phyloP scores from a whole-genome alignment of 306 rosid species.

The Styphnolobium japonicum region DNA sequence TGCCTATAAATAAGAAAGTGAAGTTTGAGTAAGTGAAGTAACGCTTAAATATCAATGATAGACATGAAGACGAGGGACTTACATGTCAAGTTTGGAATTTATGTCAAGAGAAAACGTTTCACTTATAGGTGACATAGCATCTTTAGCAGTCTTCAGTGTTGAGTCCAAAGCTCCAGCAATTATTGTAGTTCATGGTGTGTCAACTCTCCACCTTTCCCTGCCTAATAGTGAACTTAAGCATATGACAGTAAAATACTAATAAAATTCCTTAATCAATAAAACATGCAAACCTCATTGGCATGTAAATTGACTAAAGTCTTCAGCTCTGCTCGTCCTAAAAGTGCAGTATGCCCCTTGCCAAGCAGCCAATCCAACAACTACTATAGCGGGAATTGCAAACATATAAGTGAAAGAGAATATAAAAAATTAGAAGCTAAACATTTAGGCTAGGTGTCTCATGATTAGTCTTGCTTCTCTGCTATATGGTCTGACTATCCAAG shows the following conservation, averaged over 20 bases:
- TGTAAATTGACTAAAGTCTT: conserved; percentile 35
- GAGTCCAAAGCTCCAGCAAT: conserved; percentile 75
- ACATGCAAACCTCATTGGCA: conserved; percentile 36
- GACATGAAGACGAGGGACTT: conserved; percentile 13
- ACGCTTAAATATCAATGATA: background rate
- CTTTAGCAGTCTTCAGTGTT: conserved; percentile 58
- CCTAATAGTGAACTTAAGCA: conserved; percentile 22
- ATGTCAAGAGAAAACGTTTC: conserved; percentile 66
- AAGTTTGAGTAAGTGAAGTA: background rate
- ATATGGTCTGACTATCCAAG: background rate
- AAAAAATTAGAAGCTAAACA: background rate
- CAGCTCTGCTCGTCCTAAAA: conserved; percentile 35
- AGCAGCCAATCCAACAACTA: conserved; percentile 39
- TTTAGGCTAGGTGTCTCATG: background rate
- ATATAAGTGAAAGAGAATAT: background rate
- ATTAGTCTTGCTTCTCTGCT: background rate
- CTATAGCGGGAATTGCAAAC: background rate
- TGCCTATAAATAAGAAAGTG: conserved; percentile 31
- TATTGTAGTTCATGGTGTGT: conserved; percentile 55
- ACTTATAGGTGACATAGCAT: conserved; percentile 74
- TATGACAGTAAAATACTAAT: background rate
- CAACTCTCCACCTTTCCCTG: conserved; percentile 45
- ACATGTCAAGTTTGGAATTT: conserved; percentile 66
- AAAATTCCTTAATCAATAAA: background rate
- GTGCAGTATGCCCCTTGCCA: conserved; percentile 42